Conservation (phyloP, 2,329 filamentous ascomycete genomes). For the Fusarium begoniae region DNA sequence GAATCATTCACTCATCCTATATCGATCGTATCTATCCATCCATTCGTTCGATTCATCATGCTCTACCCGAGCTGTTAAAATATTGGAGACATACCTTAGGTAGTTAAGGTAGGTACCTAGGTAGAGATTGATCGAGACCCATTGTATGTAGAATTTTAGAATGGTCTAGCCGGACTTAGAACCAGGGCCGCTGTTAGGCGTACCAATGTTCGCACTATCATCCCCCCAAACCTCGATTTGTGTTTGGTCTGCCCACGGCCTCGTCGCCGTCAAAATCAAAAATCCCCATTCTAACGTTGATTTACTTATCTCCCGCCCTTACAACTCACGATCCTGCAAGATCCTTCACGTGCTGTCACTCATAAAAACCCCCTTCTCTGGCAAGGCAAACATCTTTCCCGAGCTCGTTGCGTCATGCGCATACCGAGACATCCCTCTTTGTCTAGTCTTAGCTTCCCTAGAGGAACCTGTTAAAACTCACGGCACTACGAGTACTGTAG, state of each 20-base stretch:
- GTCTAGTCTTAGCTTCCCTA: conserved; percentile 44
- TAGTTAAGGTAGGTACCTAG: too few relatives aligned
- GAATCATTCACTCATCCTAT: not conserved
- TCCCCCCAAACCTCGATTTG: conserved; percentile 15
- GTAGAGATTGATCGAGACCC: conserved; percentile 14
- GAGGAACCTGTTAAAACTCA: conserved; percentile 44
- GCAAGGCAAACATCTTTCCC: conserved; percentile 22
- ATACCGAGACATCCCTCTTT: conserved; percentile 45
- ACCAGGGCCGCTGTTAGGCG: conserved; percentile 18
- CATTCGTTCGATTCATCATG: not conserved
- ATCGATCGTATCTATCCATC: not conserved
- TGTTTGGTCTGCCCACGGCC: conserved; percentile 17
- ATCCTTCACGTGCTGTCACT: conserved; percentile 25
- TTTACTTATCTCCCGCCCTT: conserved; percentile 20
- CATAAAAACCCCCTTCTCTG: conserved; percentile 26
- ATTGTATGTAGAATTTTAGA: conserved; percentile 21
- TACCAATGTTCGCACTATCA: conserved; percentile 7
- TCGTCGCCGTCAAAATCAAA: conserved; percentile 25
- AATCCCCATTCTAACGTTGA: conserved; percentile 10
- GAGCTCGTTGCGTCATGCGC: conserved; percentile 49
- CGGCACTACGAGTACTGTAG: conserved; percentile 23
- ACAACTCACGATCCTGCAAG: conserved; percentile 34
- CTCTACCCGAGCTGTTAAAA: not conserved
- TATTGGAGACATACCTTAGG: not conserved
- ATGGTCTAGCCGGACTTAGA: conserved; percentile 33